A percentile compares a stretch with the other conserved stretches of the same genome.
Evolutionary conservation across 331 rosid species (phyloP).

Genomic region (Arachis monticola): DNA sequence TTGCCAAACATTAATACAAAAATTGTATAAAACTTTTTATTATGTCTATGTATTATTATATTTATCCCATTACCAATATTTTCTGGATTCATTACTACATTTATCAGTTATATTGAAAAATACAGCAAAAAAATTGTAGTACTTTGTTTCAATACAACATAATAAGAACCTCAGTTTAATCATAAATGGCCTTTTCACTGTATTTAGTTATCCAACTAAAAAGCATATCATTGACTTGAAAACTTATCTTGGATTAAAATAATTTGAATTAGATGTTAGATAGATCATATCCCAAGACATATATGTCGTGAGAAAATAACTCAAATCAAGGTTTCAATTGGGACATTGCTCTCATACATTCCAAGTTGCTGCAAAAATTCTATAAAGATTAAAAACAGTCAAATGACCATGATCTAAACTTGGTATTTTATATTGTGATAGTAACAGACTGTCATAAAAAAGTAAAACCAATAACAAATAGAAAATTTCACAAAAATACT

Average conservation of each 20-base stretch:
- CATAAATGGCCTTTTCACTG: conserved; percentile 35
- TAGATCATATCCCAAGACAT: conserved; percentile 82
- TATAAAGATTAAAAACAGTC: conserved; percentile 41
- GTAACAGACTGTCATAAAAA: background rate
- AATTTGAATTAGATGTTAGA: background rate
- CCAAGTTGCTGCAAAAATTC: conserved; percentile 92
- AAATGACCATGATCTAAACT: conserved; percentile 6
- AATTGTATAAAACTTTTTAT: too few relatives aligned
- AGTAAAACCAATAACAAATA: background rate
- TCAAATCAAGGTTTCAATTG: conserved; percentile 63
- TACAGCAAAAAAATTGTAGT: conserved; percentile 33
- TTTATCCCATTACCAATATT: background rate
- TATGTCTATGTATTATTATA: background rate
- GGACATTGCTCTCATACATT: conserved; percentile 94
- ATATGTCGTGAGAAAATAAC: conserved; percentile 88
- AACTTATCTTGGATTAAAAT: conserved; percentile 7
- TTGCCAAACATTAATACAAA: too few relatives aligned
- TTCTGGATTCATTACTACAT: conserved; percentile 28
- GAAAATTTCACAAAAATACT: conserved; percentile 49
- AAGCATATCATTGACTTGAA: background rate
- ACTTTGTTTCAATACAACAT: background rate
- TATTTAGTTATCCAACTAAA: background rate
- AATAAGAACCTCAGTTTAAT: conserved; percentile 15
- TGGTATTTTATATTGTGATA: background rate
- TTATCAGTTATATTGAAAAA: background rate